These are phyloP conservation scores for Penicillium thymicola DNA, from an alignment of 2,329 filamentous ascomycete species.

Conservation along the genomic window DNA sequence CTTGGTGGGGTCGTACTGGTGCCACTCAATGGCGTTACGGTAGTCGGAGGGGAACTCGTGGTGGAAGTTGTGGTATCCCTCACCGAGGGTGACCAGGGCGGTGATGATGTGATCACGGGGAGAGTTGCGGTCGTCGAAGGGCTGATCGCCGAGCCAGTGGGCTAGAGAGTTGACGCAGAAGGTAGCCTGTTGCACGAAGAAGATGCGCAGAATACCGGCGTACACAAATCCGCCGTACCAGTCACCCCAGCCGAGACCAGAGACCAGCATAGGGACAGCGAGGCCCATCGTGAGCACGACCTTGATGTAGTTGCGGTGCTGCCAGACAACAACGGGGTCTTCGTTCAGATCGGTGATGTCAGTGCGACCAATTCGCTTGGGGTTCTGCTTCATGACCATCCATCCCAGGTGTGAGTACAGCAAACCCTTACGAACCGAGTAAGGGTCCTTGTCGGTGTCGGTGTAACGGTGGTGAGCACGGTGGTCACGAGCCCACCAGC, in stretches of 20 bases:
- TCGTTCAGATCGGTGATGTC: conserved; percentile 87
- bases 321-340: conserved; percentile 79
- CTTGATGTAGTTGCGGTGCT: conserved; percentile 83
- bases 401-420: conserved; percentile 81
- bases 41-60: conserved; percentile 93
- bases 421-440: conserved; percentile 84
- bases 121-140: conserved; percentile 89
- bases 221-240: conserved; percentile 81
- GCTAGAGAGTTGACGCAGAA: conserved; percentile 91
- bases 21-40: conserved; percentile 87
- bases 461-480: conserved; percentile 88
- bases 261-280: conserved; percentile 69
- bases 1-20: conserved; percentile 89
- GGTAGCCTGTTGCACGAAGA: conserved; percentile 87
- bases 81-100: conserved; percentile 77
- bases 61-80: conserved; percentile 94
- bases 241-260: conserved; percentile 76
- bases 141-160: conserved; percentile 88
- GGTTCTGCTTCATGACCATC: conserved; percentile 94
- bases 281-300: conserved; percentile 74
- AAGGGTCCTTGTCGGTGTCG: conserved; percentile 88
- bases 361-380: conserved; percentile 80
- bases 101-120: conserved; percentile 86
- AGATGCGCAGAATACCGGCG: conserved; percentile 78
- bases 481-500: conserved; percentile 87